Evolutionary conservation across 306 rosid genomes (phyloP).

Genomic region (Corylus americana): DNA sequence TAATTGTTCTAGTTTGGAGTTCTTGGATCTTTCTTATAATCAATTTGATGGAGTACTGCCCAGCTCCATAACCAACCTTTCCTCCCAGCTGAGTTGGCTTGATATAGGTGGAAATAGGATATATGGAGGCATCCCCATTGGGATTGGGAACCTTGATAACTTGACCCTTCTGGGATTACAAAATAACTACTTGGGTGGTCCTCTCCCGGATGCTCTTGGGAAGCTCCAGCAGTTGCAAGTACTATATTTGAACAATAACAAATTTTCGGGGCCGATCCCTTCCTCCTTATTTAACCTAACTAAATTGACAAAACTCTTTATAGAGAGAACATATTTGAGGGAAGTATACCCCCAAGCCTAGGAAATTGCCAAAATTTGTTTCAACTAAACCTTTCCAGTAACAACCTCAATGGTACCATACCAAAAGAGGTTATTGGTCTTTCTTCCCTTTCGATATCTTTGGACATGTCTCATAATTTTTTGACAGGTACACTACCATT

Average conservation of each 20-base stretch:
- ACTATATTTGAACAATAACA: conserved; percentile 18
- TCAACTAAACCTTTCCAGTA: conserved; percentile 17
- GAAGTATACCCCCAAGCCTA: conserved; percentile 36
- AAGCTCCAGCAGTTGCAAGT: conserved; percentile 12
- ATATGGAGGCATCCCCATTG: conserved; percentile 30
- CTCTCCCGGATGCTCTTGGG: conserved; percentile 30
- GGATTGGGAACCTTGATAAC: conserved; percentile 33
- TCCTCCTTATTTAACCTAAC: conserved; percentile 37
- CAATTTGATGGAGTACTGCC: conserved; percentile 39
- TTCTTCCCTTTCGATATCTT: conserved; percentile 26
- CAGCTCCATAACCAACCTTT: conserved; percentile 32
- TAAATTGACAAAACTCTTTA: not conserved
- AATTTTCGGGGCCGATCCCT: conserved; percentile 30
- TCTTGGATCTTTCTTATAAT: conserved; percentile 4
- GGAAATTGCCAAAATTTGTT: conserved; percentile 33
- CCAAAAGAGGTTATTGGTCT: conserved; percentile 20
- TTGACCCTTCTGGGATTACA: conserved; percentile 15
- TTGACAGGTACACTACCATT: conserved; percentile 34
- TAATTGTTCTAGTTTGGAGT: conserved; percentile 35
- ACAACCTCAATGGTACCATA: conserved; percentile 34
- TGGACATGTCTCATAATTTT: conserved; percentile 28
- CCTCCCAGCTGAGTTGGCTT: conserved; percentile 7
- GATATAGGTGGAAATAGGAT: conserved; percentile 18
- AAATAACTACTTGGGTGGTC: conserved; percentile 14
- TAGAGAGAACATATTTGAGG: conserved; percentile 30